A percentile compares a stretch with the other conserved stretches of the same genome.
Conservation (phyloP, 2,329 filamentous ascomycete genomes). For the Xylaria polymorpha region DNA sequence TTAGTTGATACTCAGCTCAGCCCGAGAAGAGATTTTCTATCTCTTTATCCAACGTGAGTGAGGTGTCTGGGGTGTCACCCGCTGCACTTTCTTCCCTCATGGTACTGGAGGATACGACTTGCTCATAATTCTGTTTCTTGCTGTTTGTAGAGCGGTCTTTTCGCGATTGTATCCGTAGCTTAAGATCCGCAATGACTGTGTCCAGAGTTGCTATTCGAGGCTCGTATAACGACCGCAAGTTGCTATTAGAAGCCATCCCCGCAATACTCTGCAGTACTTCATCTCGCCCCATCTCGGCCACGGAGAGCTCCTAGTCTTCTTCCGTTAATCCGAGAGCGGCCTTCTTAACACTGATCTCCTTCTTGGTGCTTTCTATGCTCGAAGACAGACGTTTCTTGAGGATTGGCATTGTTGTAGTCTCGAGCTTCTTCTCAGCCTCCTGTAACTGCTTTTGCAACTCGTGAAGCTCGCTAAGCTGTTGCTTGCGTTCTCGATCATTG, state of each 20-base stretch:
- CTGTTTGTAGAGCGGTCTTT: background rate
- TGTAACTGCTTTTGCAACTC: slow-evolving; percentile 58
- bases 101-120: slow-evolving; percentile 1
- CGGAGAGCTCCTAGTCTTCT: slow-evolving; percentile 45
- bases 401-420: slow-evolving; percentile 59
- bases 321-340: slow-evolving; percentile 49
- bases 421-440: slow-evolving; percentile 58
- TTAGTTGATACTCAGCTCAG: background rate
- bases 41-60: slow-evolving; percentile 7
- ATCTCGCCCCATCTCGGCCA: slow-evolving; percentile 19
- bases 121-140: background rate
- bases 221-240: background rate
- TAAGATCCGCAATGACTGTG: background rate
- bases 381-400: slow-evolving; percentile 62
- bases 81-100: slow-evolving; percentile 13
- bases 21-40: slow-evolving; percentile 13
- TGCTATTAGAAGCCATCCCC: background rate
- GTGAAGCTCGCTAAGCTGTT: slow-evolving; percentile 65
- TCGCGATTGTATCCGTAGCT: background rate
- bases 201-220: slow-evolving; percentile 5
- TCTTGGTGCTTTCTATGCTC: slow-evolving; percentile 60
- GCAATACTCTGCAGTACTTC: slow-evolving; percentile 6
- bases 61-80: background rate
- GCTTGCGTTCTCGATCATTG: slow-evolving; percentile 65
- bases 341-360: slow-evolving; percentile 54